Evolutionary conservation across 352 stramenopile species (phyloP).

Genomic region (Pythium dissimile): DNA sequence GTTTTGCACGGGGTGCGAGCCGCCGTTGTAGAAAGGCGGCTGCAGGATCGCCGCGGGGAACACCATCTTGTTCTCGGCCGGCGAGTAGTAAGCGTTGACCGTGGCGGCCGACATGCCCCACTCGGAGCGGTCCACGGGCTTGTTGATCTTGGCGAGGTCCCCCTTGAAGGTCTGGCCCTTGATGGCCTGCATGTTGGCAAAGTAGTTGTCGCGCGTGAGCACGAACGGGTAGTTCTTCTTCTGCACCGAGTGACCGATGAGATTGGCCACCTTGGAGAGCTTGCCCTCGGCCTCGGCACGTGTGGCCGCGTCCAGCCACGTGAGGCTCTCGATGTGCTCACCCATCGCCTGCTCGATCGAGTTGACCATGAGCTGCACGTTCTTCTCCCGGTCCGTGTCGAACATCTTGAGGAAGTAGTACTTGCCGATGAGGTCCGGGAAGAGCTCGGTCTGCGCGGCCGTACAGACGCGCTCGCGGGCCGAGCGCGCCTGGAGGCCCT

Average conservation of each 20-base stretch:
- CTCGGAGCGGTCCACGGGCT: constrained; percentile 44
- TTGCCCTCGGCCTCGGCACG: constrained; percentile 77
- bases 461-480: constrained; percentile 62
- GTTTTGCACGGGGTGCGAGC: constrained; percentile 79
- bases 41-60: constrained; percentile 94
- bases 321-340: constrained; percentile 76
- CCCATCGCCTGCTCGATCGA: constrained; percentile 76
- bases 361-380: constrained; percentile 79
- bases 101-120: constrained; percentile 88
- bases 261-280: constrained; percentile 45
- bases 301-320: constrained; percentile 89
- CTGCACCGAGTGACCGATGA: constrained; percentile 39
- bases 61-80: constrained; percentile 84
- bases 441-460: constrained; percentile 19
- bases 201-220: constrained; percentile 35
- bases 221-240: constrained; percentile 36
- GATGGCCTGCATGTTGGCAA: constrained; percentile 49
- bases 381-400: constrained; percentile 60
- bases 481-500: constrained; percentile 58
- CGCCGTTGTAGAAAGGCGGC: constrained; percentile 86
- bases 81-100: constrained; percentile 84
- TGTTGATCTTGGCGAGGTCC: constrained; percentile 28
- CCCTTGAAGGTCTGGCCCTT: constrained; percentile 27
- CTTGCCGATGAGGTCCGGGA: constrained; percentile 64
- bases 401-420: constrained; percentile 86